Evolutionary conservation across 1,284 basidiomycete genomes (phyloP).

Genomic region (Porodaedalea pini): DNA sequence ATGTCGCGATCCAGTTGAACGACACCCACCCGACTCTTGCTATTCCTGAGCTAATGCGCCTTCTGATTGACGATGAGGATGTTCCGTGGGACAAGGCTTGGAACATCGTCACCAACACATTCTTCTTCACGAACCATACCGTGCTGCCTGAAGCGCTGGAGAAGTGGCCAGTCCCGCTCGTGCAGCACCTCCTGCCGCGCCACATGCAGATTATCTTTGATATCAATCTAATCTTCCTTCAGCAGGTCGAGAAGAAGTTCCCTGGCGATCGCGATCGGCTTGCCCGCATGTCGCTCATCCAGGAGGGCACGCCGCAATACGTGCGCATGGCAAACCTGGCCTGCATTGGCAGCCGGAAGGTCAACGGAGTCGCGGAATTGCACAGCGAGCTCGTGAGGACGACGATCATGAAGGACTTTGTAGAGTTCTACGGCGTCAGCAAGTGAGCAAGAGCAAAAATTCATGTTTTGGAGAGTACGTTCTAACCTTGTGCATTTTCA

Average conservation of each 20-base stretch:
- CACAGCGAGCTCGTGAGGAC: constrained; percentile 71
- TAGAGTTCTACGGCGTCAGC: constrained; percentile 76
- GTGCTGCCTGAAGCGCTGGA: constrained; percentile 54
- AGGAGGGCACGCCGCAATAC: constrained; percentile 82
- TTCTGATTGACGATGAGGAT: constrained; percentile 86
- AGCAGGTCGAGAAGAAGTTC: constrained; percentile 83
- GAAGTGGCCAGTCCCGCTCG: constrained; percentile 85
- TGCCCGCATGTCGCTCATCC: constrained; percentile 84
- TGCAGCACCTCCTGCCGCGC: constrained; percentile 79
- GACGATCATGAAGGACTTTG: constrained; percentile 90
- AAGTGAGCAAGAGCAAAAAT: constrained; percentile 59
- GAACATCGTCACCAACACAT: constrained; percentile 82
- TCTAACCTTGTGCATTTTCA: not conserved
- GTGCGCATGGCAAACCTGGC: constrained; percentile 87
- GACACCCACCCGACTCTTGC: constrained; percentile 92
- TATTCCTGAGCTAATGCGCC: constrained; percentile 91
- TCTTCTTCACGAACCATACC: constrained; percentile 93
- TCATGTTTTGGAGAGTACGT: constrained; percentile 1
- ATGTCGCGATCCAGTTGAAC: constrained; percentile 86
- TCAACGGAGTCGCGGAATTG: constrained; percentile 94
- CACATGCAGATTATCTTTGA: constrained; percentile 90
- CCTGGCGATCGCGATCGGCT: constrained; percentile 80
- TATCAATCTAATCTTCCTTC: constrained; percentile 64
- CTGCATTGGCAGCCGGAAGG: constrained; percentile 78
- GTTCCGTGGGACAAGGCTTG: constrained; percentile 80